phyloP scores from a whole-genome alignment of 1,139 yeast species.

The Lipomyces yarrowii region DNA sequence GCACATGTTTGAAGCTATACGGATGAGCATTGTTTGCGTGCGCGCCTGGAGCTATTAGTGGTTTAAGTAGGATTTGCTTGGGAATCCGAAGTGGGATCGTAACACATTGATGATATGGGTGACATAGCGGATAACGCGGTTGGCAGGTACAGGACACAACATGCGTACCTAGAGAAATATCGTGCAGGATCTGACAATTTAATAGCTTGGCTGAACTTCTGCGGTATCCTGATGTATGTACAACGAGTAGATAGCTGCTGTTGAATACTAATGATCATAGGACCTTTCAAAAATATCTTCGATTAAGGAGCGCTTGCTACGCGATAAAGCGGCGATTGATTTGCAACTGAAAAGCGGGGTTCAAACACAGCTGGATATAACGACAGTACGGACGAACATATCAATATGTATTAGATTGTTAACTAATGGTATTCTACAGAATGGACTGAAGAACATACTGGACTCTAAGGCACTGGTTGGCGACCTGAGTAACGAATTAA shows the following conservation, averaged over 20 bases:
- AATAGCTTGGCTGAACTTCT: conserved; percentile 37
- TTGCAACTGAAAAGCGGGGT: conserved; percentile 67
- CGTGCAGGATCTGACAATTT: background rate
- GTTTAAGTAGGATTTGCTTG: background rate
- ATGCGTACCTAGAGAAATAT: too few species aligned
- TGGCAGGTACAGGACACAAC: conserved; percentile 19
- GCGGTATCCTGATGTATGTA: conserved; percentile 38
- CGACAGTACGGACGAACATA: conserved; percentile 39
- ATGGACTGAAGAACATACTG: conserved; percentile 19
- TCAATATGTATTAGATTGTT: background rate
- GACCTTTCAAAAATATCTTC: conserved; percentile 60
- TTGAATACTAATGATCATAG: conserved; percentile 15
- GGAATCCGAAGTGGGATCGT: background rate
- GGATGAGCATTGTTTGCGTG: background rate
- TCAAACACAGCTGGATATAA: conserved; percentile 59
- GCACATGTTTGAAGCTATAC: background rate
- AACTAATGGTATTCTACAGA: conserved; percentile 8
- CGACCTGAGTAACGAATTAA: conserved; percentile 14
- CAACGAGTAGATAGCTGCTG: background rate
- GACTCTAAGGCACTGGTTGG: conserved; percentile 16
- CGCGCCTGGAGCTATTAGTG: background rate
- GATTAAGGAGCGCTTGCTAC: conserved; percentile 60
- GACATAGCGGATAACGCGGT: conserved; percentile 22
- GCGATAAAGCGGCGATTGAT: conserved; percentile 76
- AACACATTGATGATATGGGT: conserved; percentile 6